Conservation (phyloP, 2,329 filamentous ascomycete species). For the Ophiostoma novo-ulmi region DNA sequence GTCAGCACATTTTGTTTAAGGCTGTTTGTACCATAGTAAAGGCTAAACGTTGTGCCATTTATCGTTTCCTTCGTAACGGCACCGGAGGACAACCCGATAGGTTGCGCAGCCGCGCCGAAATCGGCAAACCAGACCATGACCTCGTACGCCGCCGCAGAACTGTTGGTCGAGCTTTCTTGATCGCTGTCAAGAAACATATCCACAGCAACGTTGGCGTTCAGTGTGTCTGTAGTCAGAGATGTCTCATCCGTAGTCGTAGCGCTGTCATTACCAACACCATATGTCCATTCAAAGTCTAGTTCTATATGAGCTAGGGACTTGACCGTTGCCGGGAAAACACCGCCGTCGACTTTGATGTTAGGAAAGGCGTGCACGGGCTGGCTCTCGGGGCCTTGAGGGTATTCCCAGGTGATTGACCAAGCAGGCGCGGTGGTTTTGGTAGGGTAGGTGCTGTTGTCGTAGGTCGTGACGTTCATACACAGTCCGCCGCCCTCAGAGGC, state of each 20-base stretch:
- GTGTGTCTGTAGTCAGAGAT: conserved; percentile 34
- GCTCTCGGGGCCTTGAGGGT: conserved; percentile 38
- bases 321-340: conserved; percentile 42
- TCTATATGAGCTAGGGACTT: conserved; percentile 38
- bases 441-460: conserved; percentile 48
- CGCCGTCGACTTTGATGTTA: conserved; percentile 46
- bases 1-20: conserved; percentile 45
- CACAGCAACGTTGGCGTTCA: conserved; percentile 54
- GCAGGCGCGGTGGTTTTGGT: conserved; percentile 43
- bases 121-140: conserved; percentile 26
- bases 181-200: conserved; percentile 54
- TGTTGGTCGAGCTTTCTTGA: conserved; percentile 38
- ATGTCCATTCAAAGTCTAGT: conserved; percentile 47
- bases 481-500: conserved; percentile 38
- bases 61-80: conserved; percentile 36
- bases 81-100: conserved; percentile 38
- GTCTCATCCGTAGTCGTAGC: conserved; percentile 35
- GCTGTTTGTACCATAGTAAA: conserved; percentile 41
- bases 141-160: conserved; percentile 41
- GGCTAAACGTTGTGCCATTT: conserved; percentile 40
- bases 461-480: conserved; percentile 50
- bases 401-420: conserved; percentile 52
- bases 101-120: conserved; percentile 22
- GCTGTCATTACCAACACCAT: conserved; percentile 42
- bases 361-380: conserved; percentile 52